A percentile compares a stretch with the other conserved stretches of the same genome.
Conservation (phyloP, 202 grass and related monocot species). For the Zizania palustris region DNA sequence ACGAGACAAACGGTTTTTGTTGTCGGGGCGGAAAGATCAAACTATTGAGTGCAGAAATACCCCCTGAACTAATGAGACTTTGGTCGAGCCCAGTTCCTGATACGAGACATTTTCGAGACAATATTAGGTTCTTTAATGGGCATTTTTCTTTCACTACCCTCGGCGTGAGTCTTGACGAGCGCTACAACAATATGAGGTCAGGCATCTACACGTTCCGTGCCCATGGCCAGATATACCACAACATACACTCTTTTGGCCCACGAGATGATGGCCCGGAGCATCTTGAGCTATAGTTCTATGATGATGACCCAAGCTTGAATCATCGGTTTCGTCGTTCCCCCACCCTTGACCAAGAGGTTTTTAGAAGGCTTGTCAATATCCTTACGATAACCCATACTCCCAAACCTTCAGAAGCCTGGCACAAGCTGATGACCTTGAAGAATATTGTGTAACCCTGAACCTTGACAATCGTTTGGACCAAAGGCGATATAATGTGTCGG, state of each 20-base stretch:
- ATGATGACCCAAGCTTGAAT: background rate
- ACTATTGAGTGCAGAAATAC: background rate
- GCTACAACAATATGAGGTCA: background rate
- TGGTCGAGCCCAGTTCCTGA: background rate
- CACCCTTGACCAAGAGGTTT: too few species aligned
- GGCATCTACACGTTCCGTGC: background rate
- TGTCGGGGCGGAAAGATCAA: background rate
- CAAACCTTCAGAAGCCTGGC: background rate
- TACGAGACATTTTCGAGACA: too few species aligned
- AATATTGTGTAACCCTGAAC: background rate
- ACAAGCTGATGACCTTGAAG: background rate
- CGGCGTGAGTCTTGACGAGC: background rate
- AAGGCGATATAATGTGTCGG: background rate
- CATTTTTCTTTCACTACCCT: conserved; percentile 23
- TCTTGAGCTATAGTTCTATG: conserved; percentile 14
- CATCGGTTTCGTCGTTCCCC: too few species aligned
- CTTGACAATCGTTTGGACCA: conserved; percentile 2
- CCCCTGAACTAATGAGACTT: background rate
- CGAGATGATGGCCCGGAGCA: background rate
- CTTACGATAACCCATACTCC: background rate
- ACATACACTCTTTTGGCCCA: background rate
- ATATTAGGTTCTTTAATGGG: background rate
- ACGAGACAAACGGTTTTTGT: background rate
- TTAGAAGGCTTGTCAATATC: background rate
- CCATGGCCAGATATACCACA: background rate